Percentiles rank a stretch among this genome's conserved stretches.
These are phyloP conservation scores for Colletotrichum zoysiae DNA, from an alignment of 2,329 filamentous ascomycete genomes.

Conservation along the genomic window DNA sequence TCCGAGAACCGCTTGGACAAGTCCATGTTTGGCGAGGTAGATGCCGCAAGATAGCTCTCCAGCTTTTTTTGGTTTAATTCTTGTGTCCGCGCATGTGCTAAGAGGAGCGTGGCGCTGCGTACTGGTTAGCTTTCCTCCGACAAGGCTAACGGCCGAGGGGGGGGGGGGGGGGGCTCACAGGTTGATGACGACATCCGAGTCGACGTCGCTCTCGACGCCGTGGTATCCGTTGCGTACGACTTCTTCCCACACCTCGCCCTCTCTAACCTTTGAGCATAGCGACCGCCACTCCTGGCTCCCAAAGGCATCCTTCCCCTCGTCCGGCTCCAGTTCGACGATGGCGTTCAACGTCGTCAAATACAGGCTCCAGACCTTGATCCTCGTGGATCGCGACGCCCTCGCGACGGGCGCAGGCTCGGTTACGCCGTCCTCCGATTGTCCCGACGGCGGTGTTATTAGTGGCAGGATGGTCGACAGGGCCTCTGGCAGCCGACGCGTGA, in stretches of 20 bases:
- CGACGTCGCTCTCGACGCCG: conserved; percentile 88
- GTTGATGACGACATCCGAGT: conserved; percentile 93
- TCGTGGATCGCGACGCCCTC: conserved; percentile 81
- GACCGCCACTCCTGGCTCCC: conserved; percentile 87
- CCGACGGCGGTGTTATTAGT: conserved; percentile 74
- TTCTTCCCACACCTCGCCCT: conserved; percentile 95
- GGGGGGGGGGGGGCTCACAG: conserved; percentile 65
- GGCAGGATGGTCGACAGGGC: conserved; percentile 87
- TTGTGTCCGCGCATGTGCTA: conserved; percentile 91
- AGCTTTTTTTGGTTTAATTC: conserved; percentile 86
- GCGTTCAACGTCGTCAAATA: conserved; percentile 95
- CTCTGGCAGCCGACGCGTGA: conserved; percentile 93
- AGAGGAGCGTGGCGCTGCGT: conserved; percentile 83
- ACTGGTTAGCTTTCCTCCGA: conserved; percentile 35
- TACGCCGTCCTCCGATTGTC: conserved; percentile 59
- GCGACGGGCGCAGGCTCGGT: conserved; percentile 78
- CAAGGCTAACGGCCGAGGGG: not conserved
- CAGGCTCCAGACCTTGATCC: conserved; percentile 97
- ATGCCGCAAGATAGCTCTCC: conserved; percentile 88
- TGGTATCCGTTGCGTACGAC: conserved; percentile 89
- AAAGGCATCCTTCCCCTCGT: conserved; percentile 91
- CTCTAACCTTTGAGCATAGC: conserved; percentile 85
- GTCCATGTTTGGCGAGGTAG: conserved; percentile 79
- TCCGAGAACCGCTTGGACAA: conserved; percentile 73
- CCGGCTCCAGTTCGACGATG: conserved; percentile 86